Evolutionary conservation across 345 rosid species (phyloP), one percentile per base, ranked within the genome.

Genomic region (Boechera divaricarpa): DNA sequence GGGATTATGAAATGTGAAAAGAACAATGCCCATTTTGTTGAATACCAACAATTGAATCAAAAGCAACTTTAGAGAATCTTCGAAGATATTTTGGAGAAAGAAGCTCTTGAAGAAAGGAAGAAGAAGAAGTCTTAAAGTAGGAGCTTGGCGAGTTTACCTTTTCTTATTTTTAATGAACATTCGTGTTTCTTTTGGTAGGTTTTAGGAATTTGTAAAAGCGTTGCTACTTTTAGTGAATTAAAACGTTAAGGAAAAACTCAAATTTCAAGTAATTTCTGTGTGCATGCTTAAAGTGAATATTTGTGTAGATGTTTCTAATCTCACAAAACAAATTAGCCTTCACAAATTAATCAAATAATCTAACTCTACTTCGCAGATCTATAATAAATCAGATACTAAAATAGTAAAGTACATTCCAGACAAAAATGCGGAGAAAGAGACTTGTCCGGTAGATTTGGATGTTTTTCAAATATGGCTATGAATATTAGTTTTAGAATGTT

Each of bases 191-290:
- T 51, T 52, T 61, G 52, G 36, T 79, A 73, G 77, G 55, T 66
- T 26, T 47, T 73, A 73, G 82, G 74, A 67, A 44, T 61, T 52
- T 79, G 74, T 79, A 61, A 59, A 73, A 79, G 44, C 35, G 10
- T 60, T 68, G 52, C 66, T 73, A 60, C 52, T 44, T 52, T 73
- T 73, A 58, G 69, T 70, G 31, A 45, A 54, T 54, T 41, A 38
- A 55, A 62, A 10, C 5, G 18, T 53, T 42, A 29, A 41, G 36
- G 13, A 24, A 15, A 69, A 53, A 26, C 5, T 35, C 15, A 21
- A 36, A 45, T 29, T 71, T 71, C 42, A 63, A 8, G 29, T 33
- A 2, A 31, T 24, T 29, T 26, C 4, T 58, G 5, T 16, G 61
- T 16, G 61, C 44, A 28, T 39, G 47, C 31, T 21, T 28, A 11